Percentiles rank a stretch among this genome's conserved stretches.
phyloP scores from a whole-genome alignment of 305 asterid species.

The Fraxinus platypoda region DNA sequence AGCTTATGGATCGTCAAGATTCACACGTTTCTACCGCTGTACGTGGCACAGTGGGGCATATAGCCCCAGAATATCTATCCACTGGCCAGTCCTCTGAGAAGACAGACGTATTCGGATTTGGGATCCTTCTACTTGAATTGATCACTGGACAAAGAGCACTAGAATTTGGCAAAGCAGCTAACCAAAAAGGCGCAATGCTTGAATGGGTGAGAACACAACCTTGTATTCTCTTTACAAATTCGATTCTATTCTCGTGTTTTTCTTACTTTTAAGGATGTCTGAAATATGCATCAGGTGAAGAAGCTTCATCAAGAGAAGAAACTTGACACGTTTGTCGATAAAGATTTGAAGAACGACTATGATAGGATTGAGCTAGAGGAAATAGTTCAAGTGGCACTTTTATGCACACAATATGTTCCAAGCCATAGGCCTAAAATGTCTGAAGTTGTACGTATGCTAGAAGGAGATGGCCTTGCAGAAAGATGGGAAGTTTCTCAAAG shows the following conservation, averaged over 20 bases:
- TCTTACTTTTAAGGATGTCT: neutral
- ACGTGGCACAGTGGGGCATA: constrained; percentile 94
- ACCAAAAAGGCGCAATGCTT: constrained; percentile 85
- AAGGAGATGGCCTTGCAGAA: constrained; percentile 94
- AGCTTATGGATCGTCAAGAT: constrained; percentile 88
- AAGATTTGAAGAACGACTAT: constrained; percentile 59
- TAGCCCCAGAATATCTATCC: constrained; percentile 91
- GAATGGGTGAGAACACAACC: constrained; percentile 69
- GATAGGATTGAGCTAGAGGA: constrained; percentile 85
- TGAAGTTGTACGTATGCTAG: constrained; percentile 91
- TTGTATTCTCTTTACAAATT: neutral
- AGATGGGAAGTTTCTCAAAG: constrained; percentile 93
- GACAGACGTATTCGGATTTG: constrained; percentile 92
- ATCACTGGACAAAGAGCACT: constrained; percentile 88
- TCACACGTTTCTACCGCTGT: constrained; percentile 95
- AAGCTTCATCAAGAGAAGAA: constrained; percentile 80
- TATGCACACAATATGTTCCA: constrained; percentile 83
- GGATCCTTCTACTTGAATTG: constrained; percentile 85
- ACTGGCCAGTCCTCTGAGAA: constrained; percentile 97
- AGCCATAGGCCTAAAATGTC: constrained; percentile 89
- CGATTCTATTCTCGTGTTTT: neutral
- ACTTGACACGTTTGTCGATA: constrained; percentile 68
- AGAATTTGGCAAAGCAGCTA: constrained; percentile 77
- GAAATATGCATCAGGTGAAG: constrained; percentile 52
- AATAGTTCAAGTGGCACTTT: constrained; percentile 79